phyloP scores from a whole-genome alignment of 2,329 filamentous ascomycete species.

The Colletotrichum plurivorum region DNA sequence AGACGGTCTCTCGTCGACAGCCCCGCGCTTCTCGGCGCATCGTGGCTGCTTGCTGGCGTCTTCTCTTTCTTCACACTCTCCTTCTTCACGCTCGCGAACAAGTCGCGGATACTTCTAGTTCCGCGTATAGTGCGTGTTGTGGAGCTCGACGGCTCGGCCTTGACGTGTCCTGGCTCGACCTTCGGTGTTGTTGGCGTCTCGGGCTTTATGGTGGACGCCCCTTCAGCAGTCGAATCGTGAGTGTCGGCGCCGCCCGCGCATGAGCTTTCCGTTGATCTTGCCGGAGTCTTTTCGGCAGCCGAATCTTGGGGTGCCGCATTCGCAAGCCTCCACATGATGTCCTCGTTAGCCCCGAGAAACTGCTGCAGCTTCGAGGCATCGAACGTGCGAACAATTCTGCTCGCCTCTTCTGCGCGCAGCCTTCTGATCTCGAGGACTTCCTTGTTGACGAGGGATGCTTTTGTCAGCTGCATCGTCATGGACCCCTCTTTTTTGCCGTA shows the following conservation, averaged over 20 bases:
- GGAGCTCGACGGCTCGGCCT: slow-evolving; percentile 9
- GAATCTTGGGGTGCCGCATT: slow-evolving; percentile 10
- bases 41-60: slow-evolving; percentile 2
- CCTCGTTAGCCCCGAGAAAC: slow-evolving; percentile 29
- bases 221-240: slow-evolving; percentile 1
- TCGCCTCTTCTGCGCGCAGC: slow-evolving; percentile 30
- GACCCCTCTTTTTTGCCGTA: slow-evolving; percentile 25
- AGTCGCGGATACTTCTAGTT: neutral
- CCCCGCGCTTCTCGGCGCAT: neutral
- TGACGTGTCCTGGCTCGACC: neutral
- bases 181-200: neutral
- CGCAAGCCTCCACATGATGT: slow-evolving; percentile 33
- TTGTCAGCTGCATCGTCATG: slow-evolving; percentile 33
- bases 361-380: slow-evolving; percentile 24
- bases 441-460: slow-evolving; percentile 29
- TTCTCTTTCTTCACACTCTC: neutral
- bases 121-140: neutral
- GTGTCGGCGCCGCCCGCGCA: neutral
- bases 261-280: neutral
- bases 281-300: neutral
- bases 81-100: slow-evolving; percentile 21
- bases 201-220: neutral
- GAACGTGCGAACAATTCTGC: slow-evolving; percentile 14
- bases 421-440: neutral
- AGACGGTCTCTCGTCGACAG: slow-evolving; percentile 29